Percentiles rank a stretch among this genome's conserved stretches.
Evolutionary conservation across 1,284 basidiomycete genomes (phyloP).

Genomic region (Pterulicium gracile): DNA sequence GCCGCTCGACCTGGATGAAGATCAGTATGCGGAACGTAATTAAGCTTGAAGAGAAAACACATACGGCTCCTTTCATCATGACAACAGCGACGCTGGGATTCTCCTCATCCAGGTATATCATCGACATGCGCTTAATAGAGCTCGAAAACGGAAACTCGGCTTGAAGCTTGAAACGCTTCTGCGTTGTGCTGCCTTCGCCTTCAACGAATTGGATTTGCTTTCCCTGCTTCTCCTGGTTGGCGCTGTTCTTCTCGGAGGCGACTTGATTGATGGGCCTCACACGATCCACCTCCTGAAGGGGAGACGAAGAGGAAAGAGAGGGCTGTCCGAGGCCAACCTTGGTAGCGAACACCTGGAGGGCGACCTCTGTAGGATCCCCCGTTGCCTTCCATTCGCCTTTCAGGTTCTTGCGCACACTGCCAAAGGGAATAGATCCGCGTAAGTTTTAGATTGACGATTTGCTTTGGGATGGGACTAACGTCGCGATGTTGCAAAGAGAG

Average conservation of each 20-base stretch:
- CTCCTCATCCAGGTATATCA: slow-evolving; percentile 21
- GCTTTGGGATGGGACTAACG: no score
- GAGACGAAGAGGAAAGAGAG: neutral
- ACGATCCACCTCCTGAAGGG: neutral
- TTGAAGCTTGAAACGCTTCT: slow-evolving; percentile 19
- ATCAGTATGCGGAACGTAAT: no score
- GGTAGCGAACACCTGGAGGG: neutral
- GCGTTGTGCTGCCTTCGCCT: neutral
- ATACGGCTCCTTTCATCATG: slow-evolving; percentile 51
- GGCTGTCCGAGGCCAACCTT: neutral
- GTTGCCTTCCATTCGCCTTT: neutral
- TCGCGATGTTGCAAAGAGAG: slow-evolving; percentile 25
- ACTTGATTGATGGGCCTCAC: neutral
- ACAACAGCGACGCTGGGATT: slow-evolving; percentile 17
- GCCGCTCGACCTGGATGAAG: slow-evolving; percentile 32
- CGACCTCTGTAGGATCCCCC: neutral
- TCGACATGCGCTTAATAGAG: slow-evolving; percentile 52
- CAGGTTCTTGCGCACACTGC: neutral
- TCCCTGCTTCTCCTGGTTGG: neutral
- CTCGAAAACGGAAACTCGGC: slow-evolving; percentile 49
- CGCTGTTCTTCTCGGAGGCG: neutral
- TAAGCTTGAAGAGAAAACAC: no score
- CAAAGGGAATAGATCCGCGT: neutral
- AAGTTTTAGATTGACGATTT: no score
- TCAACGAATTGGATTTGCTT: neutral